Percentiles rank a stretch among this genome's conserved stretches.
Evolutionary conservation across 2,329 filamentous ascomycete species (phyloP).

Genomic region (Colletotrichum tropicale): DNA sequence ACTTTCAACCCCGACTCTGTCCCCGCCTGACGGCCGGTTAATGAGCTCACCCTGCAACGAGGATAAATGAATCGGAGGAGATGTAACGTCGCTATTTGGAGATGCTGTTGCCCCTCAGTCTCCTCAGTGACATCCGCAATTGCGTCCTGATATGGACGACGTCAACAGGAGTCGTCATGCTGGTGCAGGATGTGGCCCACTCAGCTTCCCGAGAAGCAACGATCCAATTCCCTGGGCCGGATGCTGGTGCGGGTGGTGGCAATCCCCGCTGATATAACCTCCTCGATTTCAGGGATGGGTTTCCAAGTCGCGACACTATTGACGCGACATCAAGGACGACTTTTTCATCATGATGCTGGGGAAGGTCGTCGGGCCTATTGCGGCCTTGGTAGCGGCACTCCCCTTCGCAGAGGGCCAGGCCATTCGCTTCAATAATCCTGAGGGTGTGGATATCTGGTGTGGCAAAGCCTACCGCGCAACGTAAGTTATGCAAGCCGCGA

Average conservation of each 20-base stretch:
- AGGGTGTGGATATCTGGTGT: constrained; percentile 18
- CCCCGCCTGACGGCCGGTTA: not conserved
- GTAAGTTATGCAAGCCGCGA: not conserved
- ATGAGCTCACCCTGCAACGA: not conserved
- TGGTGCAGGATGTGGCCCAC: not conserved
- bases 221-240: not conserved
- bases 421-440: constrained; percentile 10
- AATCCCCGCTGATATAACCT: not conserved
- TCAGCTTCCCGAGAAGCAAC: not conserved
- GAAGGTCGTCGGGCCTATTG: not conserved
- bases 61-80: not conserved
- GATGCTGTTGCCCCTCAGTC: not conserved
- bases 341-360: not conserved
- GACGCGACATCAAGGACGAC: not conserved
- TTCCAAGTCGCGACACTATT: not conserved
- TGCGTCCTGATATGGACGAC: not conserved
- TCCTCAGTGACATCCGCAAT: not conserved
- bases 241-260: not conserved
- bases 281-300: not conserved
- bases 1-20: not conserved
- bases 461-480: constrained; percentile 12
- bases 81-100: constrained; percentile 16
- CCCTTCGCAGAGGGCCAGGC: not conserved
- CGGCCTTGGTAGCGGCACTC: not conserved
- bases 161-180: not conserved